phyloP scores from a whole-genome alignment of 768 basidiomycete genomes.

The Steccherinum ochraceum region DNA sequence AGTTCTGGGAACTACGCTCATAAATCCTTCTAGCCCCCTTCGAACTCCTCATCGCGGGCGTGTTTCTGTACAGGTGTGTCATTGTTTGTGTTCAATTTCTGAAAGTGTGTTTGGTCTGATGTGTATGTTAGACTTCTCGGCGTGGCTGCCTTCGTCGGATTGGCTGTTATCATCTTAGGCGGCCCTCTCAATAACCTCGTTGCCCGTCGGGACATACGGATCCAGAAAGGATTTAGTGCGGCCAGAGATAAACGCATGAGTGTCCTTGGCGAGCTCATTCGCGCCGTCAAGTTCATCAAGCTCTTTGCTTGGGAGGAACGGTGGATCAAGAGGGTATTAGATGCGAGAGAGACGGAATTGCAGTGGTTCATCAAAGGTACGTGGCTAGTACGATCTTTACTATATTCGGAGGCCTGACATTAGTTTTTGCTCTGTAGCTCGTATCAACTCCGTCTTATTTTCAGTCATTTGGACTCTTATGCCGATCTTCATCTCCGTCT shows the following conservation, averaged over 20 bases:
- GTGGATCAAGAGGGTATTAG: slow-evolving; percentile 68
- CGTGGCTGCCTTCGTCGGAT: slow-evolving; percentile 65
- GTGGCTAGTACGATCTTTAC: slow-evolving; percentile 1
- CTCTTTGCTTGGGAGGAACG: slow-evolving; percentile 79
- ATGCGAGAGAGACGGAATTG: slow-evolving; percentile 67
- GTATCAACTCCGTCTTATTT: slow-evolving; percentile 70
- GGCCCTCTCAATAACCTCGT: slow-evolving; percentile 70
- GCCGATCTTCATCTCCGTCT: slow-evolving; percentile 74
- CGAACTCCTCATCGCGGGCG: slow-evolving; percentile 59
- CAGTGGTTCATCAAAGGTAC: slow-evolving; percentile 70
- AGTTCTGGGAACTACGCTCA: too few relatives aligned
- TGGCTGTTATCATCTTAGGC: slow-evolving; percentile 54
- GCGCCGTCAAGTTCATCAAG: slow-evolving; percentile 72
- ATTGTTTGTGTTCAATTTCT: too few relatives aligned
- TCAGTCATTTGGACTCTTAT: slow-evolving; percentile 66
- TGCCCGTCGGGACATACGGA: slow-evolving; percentile 50
- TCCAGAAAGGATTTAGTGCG: slow-evolving; percentile 51
- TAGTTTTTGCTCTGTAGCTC: too few relatives aligned
- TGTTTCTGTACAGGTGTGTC: slow-evolving; percentile 72
- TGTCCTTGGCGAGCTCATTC: slow-evolving; percentile 65
- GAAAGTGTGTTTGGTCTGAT: too few relatives aligned
- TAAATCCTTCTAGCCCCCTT: too few relatives aligned
- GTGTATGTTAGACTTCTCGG: slow-evolving; percentile 65
- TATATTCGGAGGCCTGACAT: too few relatives aligned
- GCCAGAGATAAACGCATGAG: slow-evolving; percentile 70